Evolutionary conservation across 2,329 filamentous ascomycete genomes (phyloP).

Genomic region (Colletotrichum chlorophyti): DNA sequence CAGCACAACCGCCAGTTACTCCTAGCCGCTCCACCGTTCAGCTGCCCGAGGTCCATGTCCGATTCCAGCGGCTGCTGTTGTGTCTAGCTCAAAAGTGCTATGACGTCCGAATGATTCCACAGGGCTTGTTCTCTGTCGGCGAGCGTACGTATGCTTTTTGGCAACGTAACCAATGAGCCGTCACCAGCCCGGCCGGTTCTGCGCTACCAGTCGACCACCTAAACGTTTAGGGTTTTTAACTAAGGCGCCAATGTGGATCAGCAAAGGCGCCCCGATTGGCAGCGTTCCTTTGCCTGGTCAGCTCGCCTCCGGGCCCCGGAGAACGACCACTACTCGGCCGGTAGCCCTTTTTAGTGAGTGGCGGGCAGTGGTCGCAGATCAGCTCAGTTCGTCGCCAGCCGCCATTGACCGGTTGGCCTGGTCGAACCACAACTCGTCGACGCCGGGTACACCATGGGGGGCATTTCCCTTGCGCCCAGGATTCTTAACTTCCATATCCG

Average conservation of each 20-base stretch:
- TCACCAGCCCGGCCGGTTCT: slow-evolving; percentile 10
- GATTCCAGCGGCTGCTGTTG: slow-evolving; percentile 13
- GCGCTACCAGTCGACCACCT: slow-evolving; percentile 11
- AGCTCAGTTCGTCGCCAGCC: slow-evolving; percentile 24
- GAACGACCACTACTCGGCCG: slow-evolving; percentile 19
- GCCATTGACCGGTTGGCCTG: slow-evolving; percentile 30
- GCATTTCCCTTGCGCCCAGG: slow-evolving; percentile 17
- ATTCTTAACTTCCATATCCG: slow-evolving; percentile 74
- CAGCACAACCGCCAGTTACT: slow-evolving; percentile 11
- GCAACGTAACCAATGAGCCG: slow-evolving; percentile 13
- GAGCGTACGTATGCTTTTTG: slow-evolving; percentile 25
- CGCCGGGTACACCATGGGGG: background rate
- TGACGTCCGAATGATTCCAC: slow-evolving; percentile 28
- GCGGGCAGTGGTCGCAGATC: slow-evolving; percentile 5
- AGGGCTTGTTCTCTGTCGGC: slow-evolving; percentile 1
- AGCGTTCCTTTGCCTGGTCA: slow-evolving; percentile 7
- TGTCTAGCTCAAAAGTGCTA: slow-evolving; percentile 22
- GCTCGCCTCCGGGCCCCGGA: slow-evolving; percentile 19
- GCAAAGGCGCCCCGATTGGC: slow-evolving; percentile 20
- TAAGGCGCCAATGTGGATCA: slow-evolving; percentile 19
- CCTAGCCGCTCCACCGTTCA: slow-evolving; percentile 16
- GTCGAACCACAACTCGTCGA: slow-evolving; percentile 44
- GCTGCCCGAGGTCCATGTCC: slow-evolving; percentile 5
- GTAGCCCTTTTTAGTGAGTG: background rate
- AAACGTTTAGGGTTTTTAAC: slow-evolving; percentile 21